Evolutionary conservation across 2,329 filamentous ascomycete species (phyloP), one percentile per base, ranked within the genome.

Genomic region (Chrysoporthe puriensis): DNA sequence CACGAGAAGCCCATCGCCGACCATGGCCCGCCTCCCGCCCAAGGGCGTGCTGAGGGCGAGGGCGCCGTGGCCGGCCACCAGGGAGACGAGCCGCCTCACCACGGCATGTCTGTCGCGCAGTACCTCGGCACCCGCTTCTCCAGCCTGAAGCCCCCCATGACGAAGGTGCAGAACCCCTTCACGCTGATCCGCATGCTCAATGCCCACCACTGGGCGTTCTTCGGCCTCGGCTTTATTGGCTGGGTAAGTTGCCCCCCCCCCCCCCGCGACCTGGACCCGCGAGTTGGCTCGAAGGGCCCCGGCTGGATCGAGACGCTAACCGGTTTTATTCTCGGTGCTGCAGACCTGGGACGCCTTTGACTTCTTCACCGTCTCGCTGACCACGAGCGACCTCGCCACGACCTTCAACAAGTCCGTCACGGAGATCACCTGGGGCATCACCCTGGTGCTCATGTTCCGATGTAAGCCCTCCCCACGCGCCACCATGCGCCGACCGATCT

Each of bases 301-400:
- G 32, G 3, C 21, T 14, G 16, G 21, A 36, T 44, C 36, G 14
- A 34, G 21, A 56, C 13, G 26, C 64, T 69, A 43, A 66, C 61
- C 21, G 42, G 52, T 50, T 14, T 42, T n/a, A 1, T 58, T 40
- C 0, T 11, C 48, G n/a, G 1, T 18, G 13, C 3, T 63, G 8
- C 48, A 87, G 85, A 84, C 84, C 0, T 88, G 86, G 86, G 87
- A 90, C 73, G 82, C 88, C 3, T 90, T 90, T 71, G 88, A 91
- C 76, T 90, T 90, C 79, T 88, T 89, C 76, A 88, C 86, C 58
- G 87, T 90, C 36, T 87, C 85, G 1, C 79, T 90, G 57, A 88
- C 86, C 0, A 80, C 88, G 18, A 83, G 79, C 14, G 80, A 86
- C 32, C 79, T 90, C 16, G 79, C 83, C 46, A 77, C 84, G 64